Percentiles rank a stretch among this genome's conserved stretches.
Conservation (phyloP, 768 basidiomycete species). For the Lactifluus piperatus region DNA sequence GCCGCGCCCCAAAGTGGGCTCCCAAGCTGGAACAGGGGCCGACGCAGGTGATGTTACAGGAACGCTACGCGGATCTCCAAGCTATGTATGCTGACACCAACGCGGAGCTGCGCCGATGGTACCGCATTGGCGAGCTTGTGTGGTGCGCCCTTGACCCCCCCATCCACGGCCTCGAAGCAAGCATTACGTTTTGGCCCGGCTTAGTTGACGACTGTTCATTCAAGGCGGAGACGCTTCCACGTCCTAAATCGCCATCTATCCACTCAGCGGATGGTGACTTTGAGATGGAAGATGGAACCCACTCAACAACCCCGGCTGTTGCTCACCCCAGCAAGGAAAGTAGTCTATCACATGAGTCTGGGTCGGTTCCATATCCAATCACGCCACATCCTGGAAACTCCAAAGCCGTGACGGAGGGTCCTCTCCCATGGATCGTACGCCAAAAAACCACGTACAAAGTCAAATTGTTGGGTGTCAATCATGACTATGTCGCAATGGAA, state of each 20-base stretch:
- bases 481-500: conserved; percentile 42
- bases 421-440: conserved; percentile 46
- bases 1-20: conserved; percentile 31
- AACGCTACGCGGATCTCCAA: conserved; percentile 57
- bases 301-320: neutral
- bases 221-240: conserved; percentile 35
- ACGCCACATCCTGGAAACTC: conserved; percentile 10
- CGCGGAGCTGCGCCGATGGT: conserved; percentile 47
- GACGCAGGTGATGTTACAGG: conserved; percentile 44
- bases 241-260: conserved; percentile 13
- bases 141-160: conserved; percentile 54
- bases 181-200: conserved; percentile 69
- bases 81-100: conserved; percentile 41
- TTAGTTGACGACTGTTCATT: conserved; percentile 51
- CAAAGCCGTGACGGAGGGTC: neutral
- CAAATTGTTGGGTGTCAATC: conserved; percentile 52
- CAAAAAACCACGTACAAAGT: conserved; percentile 62
- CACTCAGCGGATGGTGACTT: conserved; percentile 20
- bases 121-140: conserved; percentile 59
- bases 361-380: conserved; percentile 4
- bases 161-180: conserved; percentile 37
- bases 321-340: neutral
- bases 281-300: conserved; percentile 19
- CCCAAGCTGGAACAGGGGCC: conserved; percentile 29
- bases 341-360: neutral